Evolutionary conservation across 441 rosid species (phyloP).

Genomic region (Mallotus japonicus): DNA sequence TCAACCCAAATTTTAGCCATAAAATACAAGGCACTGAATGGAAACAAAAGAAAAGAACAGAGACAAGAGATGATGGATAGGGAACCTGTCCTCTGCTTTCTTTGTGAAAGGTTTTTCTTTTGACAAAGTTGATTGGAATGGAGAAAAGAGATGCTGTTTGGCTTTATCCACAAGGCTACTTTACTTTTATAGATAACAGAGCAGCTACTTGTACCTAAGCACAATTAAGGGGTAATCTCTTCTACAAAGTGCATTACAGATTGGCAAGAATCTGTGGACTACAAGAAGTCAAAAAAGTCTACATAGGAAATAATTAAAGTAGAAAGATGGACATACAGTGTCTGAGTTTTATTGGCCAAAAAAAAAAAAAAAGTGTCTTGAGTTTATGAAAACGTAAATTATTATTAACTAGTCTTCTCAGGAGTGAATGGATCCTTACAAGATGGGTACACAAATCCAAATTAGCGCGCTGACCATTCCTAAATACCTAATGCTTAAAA

Average conservation of each 20-base stretch:
- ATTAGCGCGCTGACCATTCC: too few species aligned
- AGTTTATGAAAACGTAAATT: too few species aligned
- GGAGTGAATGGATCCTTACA: too few species aligned
- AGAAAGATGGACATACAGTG: too few species aligned
- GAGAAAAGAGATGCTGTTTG: slow-evolving; percentile 12
- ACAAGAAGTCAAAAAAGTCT: background rate
- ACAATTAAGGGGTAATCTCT: slow-evolving; percentile 14
- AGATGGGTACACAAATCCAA: too few species aligned
- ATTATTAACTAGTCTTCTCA: too few species aligned
- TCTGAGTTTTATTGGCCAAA: too few species aligned
- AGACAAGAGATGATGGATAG: background rate
- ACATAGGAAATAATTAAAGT: too few species aligned
- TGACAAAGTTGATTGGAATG: slow-evolving; percentile 19
- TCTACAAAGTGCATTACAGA: slow-evolving; percentile 28
- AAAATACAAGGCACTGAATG: slow-evolving; percentile 1
- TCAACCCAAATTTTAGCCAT: slow-evolving; percentile 78
- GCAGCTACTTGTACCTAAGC: slow-evolving; percentile 19
- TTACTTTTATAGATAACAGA: slow-evolving; percentile 22
- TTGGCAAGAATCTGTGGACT: slow-evolving; percentile 22
- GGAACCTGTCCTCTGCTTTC: slow-evolving; percentile 11
- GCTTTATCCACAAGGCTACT: slow-evolving; percentile 32
- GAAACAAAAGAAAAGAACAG: too few species aligned
- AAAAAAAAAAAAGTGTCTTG: too few species aligned
- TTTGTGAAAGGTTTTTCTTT: slow-evolving; percentile 14
- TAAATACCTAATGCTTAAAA: too few species aligned